Conservation (phyloP, 495 filamentous ascomycete species). For the Lasiosphaeria ovina region DNA sequence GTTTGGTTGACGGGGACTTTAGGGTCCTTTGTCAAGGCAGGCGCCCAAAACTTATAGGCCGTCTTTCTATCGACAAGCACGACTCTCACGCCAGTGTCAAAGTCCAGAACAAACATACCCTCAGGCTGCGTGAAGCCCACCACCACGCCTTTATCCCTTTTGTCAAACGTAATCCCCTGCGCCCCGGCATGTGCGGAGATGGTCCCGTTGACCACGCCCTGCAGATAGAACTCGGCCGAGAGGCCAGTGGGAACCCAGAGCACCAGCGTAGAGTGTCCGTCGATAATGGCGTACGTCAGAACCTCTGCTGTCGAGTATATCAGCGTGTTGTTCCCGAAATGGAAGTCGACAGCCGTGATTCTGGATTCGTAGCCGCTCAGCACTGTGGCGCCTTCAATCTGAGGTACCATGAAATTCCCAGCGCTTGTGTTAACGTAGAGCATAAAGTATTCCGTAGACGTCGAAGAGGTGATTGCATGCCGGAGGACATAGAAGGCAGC, state of each 20-base stretch:
- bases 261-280: slow-evolving; percentile 3
- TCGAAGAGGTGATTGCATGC: slow-evolving; percentile 48
- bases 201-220: neutral
- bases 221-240: slow-evolving; percentile 7
- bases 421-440: slow-evolving; percentile 7
- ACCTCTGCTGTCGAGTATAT: slow-evolving; percentile 9
- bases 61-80: slow-evolving; percentile 48
- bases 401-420: slow-evolving; percentile 1
- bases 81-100: slow-evolving; percentile 6
- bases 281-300: slow-evolving; percentile 7
- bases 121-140: slow-evolving; percentile 2
- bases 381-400: neutral
- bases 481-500: slow-evolving; percentile 57
- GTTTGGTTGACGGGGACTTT: slow-evolving; percentile 44
- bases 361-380: slow-evolving; percentile 4
- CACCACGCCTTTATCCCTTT: neutral
- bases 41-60: slow-evolving; percentile 58
- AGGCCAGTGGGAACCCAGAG: slow-evolving; percentile 1
- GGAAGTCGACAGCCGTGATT: slow-evolving; percentile 6
- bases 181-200: neutral
- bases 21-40: slow-evolving; percentile 49
- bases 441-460: slow-evolving; percentile 50
- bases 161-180: neutral
- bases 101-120: slow-evolving; percentile 1
- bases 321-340: slow-evolving; percentile 4